phyloP scores from a whole-genome alignment of 169 alveolate species.

The Eimeria acervulina region DNA sequence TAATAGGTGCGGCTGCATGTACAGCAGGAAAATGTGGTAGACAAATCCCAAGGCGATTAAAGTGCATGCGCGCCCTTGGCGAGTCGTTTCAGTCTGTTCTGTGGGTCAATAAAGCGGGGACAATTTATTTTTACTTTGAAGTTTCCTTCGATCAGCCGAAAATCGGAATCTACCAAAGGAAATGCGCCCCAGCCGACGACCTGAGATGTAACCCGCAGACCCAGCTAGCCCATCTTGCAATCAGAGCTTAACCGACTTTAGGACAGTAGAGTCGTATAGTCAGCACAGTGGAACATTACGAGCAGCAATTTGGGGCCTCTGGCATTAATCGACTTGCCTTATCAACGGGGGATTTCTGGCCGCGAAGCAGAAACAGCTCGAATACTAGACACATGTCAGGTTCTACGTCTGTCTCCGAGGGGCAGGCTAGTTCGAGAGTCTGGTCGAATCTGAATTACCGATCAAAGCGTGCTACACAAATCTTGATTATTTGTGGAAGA shows the following conservation, averaged over 20 bases:
- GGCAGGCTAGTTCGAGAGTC: constrained; percentile 84
- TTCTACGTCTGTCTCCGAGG: constrained; percentile 85
- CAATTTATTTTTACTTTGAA: constrained; percentile 84
- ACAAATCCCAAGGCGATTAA: neutral
- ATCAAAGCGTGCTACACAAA: neutral
- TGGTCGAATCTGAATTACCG: constrained; percentile 82
- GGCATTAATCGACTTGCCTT: constrained; percentile 55
- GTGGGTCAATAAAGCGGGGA: constrained; percentile 13
- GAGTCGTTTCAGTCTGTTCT: neutral
- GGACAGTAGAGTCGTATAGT: neutral
- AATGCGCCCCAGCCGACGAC: constrained; percentile 87
- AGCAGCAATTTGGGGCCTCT: neutral
- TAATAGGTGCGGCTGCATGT: neutral
- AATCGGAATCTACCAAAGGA: constrained; percentile 89
- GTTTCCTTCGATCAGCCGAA: constrained; percentile 87
- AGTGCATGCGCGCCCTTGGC: neutral
- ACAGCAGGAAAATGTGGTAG: neutral
- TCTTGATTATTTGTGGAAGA: neutral
- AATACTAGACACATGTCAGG: constrained; percentile 88
- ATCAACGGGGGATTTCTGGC: constrained; percentile 85
- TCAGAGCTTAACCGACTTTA: neutral
- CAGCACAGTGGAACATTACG: neutral
- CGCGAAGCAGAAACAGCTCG: constrained; percentile 86
- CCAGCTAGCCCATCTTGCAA: neutral
- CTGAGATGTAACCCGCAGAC: constrained; percentile 41